Base-by-base conservation (phyloP, 805 yeast species). In the Priceomyces haplophilus region DNA sequence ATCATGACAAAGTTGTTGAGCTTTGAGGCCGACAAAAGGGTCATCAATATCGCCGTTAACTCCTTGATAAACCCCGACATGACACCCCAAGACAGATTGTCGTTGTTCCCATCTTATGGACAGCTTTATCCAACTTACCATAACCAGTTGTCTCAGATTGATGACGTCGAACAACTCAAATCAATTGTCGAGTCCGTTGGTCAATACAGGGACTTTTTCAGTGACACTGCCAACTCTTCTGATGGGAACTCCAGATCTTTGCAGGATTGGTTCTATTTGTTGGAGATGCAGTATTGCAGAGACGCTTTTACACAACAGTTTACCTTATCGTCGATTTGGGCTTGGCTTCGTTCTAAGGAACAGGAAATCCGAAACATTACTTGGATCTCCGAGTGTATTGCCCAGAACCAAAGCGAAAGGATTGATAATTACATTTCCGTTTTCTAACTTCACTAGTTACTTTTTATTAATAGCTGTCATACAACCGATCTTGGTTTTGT, bases 351-450 rank as follows among this genome's bases (percentile, higher is more conserved):
- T 66, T 84, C 96, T 13, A 86, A 85, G 59, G 99, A 93, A 67
- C 99, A 95, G 68, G 99, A 93, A 66, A 81, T 95, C 46, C 80
- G 99, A 67, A 93, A 93, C 64, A 85, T 93, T 52, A 88, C 98
- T n/a, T 93, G 99, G 99, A 91, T 93, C 44, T 96, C 98, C 38
- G 99, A 93, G 71, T 93, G 99, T 73, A 93, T 93, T 70, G 97
- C 98, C 24, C 99, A 95, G 66, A 90, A 89, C 62, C 99, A 93
- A 75, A 88, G 89, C 71, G 95, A 88, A 61, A 80, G 97, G 64
- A 88, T 93, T 52, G 83, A 85, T 55, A 88, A 87, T 64, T 95
- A 89, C 63, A 89, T 95, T 47, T 73, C 95, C 34, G 97, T 91
- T 32, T 88, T 83, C 54, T 89, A 70, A 33, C 27, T 15, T 30